Percentiles rank a stretch among this genome's conserved stretches.
Evolutionary conservation across 495 filamentous ascomycete genomes (phyloP).

Genomic region (Parathielavia hyrcaniae): DNA sequence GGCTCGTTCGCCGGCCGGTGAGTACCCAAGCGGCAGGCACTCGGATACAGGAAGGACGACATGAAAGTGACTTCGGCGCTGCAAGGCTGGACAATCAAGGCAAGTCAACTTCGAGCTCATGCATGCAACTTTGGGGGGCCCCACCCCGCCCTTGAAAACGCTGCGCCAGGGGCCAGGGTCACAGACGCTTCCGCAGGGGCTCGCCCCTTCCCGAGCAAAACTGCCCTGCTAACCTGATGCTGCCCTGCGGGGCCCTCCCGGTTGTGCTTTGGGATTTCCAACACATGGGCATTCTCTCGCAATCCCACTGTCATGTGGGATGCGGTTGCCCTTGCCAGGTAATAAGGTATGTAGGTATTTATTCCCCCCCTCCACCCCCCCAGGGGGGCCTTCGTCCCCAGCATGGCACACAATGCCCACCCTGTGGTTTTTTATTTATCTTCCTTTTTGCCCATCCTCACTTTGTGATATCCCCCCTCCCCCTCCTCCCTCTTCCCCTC

Average conservation of each 20-base stretch:
- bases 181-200: constrained; percentile 8
- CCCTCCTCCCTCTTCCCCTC: too few relatives aligned
- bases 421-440: neutral
- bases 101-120: too few relatives aligned
- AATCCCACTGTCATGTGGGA: neutral
- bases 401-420: neutral
- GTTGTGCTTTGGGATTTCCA: too few relatives aligned
- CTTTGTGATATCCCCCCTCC: too few relatives aligned
- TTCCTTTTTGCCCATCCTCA: neutral
- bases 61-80: neutral
- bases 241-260: too few relatives aligned
- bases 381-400: too few relatives aligned
- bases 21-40: too few relatives aligned
- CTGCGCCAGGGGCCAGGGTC: constrained; percentile 2
- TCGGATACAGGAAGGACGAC: neutral
- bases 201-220: neutral
- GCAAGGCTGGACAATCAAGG: neutral
- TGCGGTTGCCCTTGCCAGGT: neutral
- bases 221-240: neutral
- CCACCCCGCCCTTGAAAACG: neutral
- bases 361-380: too few relatives aligned
- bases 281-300: neutral
- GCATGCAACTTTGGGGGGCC: too few relatives aligned
- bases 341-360: too few relatives aligned
- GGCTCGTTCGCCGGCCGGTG: neutral